These are phyloP conservation scores for Candida argentea DNA, from an alignment of 805 yeast species.

Conservation along the genomic window DNA sequence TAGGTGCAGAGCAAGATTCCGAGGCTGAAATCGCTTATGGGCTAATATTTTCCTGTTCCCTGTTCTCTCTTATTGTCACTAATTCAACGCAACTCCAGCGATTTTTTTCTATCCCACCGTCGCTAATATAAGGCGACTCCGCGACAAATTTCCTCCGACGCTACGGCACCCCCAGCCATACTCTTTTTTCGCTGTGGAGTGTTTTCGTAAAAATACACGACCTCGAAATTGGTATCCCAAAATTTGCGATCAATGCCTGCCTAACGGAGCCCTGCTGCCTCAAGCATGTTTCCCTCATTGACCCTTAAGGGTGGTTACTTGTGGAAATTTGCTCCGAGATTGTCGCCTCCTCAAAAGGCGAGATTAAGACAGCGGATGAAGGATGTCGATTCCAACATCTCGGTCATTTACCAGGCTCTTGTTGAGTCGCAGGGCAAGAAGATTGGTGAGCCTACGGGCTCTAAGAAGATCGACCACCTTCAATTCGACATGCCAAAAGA, in stretches of 20 bases:
- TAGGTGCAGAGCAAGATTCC: no score
- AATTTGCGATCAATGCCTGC: neutral
- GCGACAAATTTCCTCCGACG: no score
- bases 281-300: conserved; percentile 56
- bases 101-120: no score
- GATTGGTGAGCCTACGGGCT: conserved; percentile 26
- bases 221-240: neutral
- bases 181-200: no score
- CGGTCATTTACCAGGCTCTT: conserved; percentile 39
- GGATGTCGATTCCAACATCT: conserved; percentile 71
- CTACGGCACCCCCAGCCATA: no score
- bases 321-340: conserved; percentile 44
- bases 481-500: conserved; percentile 58
- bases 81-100: no score
- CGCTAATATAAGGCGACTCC: no score
- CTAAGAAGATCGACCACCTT: conserved; percentile 26
- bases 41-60: no score
- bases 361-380: conserved; percentile 80
- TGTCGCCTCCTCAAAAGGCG: conserved; percentile 71
- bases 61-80: no score
- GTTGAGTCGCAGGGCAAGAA: conserved; percentile 9
- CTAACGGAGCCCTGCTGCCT: conserved; percentile 1
- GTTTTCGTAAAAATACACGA: no score
- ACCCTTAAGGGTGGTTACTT: conserved; percentile 61
- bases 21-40: no score